Evolutionary conservation across 192 early-diverging fungal genomes (phyloP).

Genomic region (Paraglomus occultum): DNA sequence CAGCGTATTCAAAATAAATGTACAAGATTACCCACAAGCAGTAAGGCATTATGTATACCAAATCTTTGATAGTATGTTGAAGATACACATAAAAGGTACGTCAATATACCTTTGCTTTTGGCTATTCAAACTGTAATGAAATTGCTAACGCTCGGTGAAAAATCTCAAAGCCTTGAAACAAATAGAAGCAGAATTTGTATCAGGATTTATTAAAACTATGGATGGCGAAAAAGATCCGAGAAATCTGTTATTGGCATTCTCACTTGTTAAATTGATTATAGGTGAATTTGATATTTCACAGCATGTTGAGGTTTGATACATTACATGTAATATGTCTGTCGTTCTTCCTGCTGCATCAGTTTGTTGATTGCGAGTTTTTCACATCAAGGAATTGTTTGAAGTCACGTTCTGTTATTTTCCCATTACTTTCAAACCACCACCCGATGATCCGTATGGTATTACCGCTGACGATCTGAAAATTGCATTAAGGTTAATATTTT

Average conservation of each 20-base stretch:
- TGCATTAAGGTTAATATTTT: conserved; percentile 55
- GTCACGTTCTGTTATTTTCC: conserved; percentile 99
- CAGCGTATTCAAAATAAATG: conserved; percentile 68
- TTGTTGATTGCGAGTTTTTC: too few species aligned
- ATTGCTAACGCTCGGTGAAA: neutral
- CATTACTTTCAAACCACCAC: conserved; percentile 95
- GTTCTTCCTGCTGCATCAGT: conserved; percentile 17
- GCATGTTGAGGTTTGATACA: conserved; percentile 63
- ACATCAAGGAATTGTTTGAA: conserved; percentile 82
- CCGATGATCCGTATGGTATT: conserved; percentile 93
- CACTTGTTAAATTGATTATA: conserved; percentile 68
- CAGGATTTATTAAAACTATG: conserved; percentile 81
- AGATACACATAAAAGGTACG: conserved; percentile 56
- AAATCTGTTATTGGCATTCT: conserved; percentile 87
- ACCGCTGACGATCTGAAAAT: conserved; percentile 89
- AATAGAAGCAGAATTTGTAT: conserved; percentile 71
- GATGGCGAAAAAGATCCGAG: conserved; percentile 99
- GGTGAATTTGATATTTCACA: conserved; percentile 73
- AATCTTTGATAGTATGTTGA: conserved; percentile 69
- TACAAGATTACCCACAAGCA: conserved; percentile 90
- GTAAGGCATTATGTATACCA: conserved; percentile 72
- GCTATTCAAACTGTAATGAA: conserved; percentile 8
- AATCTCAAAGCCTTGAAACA: conserved; percentile 52
- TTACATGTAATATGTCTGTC: too few species aligned
- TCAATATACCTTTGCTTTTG: neutral